Conservation (phyloP, 73 alveolate genomes). For the Uronychia binucleata region DNA sequence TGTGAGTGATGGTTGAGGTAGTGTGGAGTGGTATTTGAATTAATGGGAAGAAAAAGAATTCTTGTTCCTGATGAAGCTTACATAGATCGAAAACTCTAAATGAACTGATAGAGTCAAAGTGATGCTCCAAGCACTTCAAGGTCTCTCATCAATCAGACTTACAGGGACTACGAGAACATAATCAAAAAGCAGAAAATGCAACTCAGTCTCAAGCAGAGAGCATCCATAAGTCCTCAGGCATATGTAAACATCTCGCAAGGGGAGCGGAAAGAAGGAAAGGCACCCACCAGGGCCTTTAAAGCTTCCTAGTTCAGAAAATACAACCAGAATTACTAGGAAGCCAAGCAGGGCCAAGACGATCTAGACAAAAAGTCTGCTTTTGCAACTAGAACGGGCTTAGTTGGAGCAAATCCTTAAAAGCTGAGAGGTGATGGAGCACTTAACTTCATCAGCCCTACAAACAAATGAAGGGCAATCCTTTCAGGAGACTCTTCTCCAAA, state of each 20-base stretch:
- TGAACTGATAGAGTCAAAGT: neutral
- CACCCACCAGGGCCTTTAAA: neutral
- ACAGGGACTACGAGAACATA: neutral
- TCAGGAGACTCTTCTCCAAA: neutral
- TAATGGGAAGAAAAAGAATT: neutral
- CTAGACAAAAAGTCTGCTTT: neutral
- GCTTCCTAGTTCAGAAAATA: neutral
- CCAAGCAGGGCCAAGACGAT: too few species aligned
- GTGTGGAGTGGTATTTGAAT: neutral
- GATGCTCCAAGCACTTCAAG: neutral
- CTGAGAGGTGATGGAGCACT: neutral
- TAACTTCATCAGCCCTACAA: neutral
- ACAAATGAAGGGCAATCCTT: neutral
- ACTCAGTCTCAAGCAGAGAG: neutral
- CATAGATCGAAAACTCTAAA: neutral
- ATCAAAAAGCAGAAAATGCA: neutral
- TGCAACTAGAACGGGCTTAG: neutral
- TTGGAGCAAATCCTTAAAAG: neutral
- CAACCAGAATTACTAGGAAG: too few species aligned
- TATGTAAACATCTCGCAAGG: neutral
- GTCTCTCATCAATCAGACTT: neutral
- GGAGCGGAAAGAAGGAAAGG: neutral
- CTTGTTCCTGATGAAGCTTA: neutral
- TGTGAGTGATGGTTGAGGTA: too few species aligned
- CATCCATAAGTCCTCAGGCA: neutral